Percentiles rank a stretch among this genome's conserved stretches.
Evolutionary conservation across 306 rosid genomes (phyloP).

Genomic region (Lathyrus oleraceus): DNA sequence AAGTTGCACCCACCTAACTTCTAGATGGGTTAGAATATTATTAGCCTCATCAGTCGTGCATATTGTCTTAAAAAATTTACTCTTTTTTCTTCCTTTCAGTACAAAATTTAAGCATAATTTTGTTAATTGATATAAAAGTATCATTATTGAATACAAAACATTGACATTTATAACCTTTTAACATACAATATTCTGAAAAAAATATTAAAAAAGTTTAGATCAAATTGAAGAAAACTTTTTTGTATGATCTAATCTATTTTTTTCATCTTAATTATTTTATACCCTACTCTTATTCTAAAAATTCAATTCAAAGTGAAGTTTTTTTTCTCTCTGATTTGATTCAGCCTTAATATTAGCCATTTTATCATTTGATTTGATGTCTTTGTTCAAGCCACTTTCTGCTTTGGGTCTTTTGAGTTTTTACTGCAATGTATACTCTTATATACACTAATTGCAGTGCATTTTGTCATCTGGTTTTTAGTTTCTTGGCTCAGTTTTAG

Average conservation of each 20-base stretch:
- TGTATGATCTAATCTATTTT: neutral
- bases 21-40: conserved; percentile 23
- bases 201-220: neutral
- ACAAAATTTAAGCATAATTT: neutral
- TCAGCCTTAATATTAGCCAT: conserved; percentile 20
- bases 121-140: neutral
- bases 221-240: neutral
- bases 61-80: neutral
- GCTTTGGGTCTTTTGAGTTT: conserved; percentile 28
- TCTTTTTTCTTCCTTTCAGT: neutral
- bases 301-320: neutral
- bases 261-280: neutral
- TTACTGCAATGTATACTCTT: conserved; percentile 33
- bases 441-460: conserved; percentile 39
- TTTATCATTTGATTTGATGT: conserved; percentile 25
- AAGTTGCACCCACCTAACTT: conserved; percentile 15
- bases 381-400: conserved; percentile 25
- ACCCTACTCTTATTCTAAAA: neutral
- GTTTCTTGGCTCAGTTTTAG: conserved; percentile 64
- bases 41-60: neutral
- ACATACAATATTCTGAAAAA: neutral
- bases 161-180: neutral
- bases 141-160: neutral
- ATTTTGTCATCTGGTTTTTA: conserved; percentile 40
- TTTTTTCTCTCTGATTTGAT: neutral